phyloP scores from a whole-genome alignment of 306 rosid genomes.

The Prinsepia uniflora region DNA sequence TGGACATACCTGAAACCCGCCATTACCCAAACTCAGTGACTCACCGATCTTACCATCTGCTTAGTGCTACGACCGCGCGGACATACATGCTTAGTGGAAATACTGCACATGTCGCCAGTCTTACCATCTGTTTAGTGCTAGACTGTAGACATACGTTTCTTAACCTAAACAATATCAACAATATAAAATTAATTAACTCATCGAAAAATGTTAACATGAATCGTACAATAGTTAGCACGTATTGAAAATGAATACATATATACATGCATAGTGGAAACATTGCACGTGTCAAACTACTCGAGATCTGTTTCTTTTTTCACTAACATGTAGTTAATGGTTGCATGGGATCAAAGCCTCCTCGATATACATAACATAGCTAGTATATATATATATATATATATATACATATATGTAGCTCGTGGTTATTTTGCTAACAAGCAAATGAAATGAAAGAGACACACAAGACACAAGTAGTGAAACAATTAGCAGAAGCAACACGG shows the following conservation, averaged over 20 bases:
- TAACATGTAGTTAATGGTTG: background rate
- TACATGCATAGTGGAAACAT: no score
- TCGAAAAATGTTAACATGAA: background rate
- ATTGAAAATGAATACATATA: no score
- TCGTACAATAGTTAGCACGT: no score
- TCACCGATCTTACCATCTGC: background rate
- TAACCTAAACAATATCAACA: background rate
- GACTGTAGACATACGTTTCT: conserved; percentile 14
- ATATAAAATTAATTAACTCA: background rate
- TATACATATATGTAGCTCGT: background rate
- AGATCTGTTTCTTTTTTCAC: background rate
- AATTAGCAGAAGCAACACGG: conserved; percentile 13
- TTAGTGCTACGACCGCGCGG: conserved; percentile 30
- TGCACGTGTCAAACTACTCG: no score
- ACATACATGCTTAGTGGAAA: no score
- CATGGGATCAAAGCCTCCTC: background rate
- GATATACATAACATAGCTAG: background rate
- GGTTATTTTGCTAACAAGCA: background rate
- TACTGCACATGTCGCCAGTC: no score
- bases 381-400: background rate
- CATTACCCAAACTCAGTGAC: conserved; percentile 7
- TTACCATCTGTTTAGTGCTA: conserved; percentile 21
- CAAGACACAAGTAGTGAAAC: background rate
- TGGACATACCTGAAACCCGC: conserved; percentile 30
- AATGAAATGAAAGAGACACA: conserved; percentile 23